These are phyloP conservation scores for Oryza glumipatula DNA, from an alignment of 176 grass and related monocot genomes.

Conservation along the genomic window DNA sequence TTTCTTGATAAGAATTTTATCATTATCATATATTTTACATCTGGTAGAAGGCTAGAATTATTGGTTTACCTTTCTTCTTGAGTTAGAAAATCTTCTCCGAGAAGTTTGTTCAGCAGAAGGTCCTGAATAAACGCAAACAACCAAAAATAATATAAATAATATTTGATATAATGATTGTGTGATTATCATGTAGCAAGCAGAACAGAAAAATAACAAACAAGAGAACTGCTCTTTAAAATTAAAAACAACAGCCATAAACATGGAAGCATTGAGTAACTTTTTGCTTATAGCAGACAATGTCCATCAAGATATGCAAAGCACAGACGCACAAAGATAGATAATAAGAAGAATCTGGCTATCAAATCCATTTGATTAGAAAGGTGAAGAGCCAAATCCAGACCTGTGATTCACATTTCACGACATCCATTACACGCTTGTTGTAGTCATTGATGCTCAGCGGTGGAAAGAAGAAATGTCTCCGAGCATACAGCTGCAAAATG, in stretches of 20 bases:
- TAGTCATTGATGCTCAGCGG: slow-evolving; percentile 96
- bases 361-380: slow-evolving; percentile 16
- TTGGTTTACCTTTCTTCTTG: slow-evolving; percentile 91
- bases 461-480: slow-evolving; percentile 91
- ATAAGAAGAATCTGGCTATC: not conserved
- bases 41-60: not conserved
- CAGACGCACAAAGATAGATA: no score
- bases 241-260: slow-evolving; percentile 20
- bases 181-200: not conserved
- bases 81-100: slow-evolving; percentile 83
- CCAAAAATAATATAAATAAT: not conserved
- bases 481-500: slow-evolving; percentile 79
- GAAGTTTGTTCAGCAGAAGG: slow-evolving; percentile 90
- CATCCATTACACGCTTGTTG: slow-evolving; percentile 91
- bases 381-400: slow-evolving; percentile 46
- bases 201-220: not conserved
- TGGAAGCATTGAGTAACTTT: no score
- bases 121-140: slow-evolving; percentile 60
- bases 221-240: not conserved
- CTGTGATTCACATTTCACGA: slow-evolving; percentile 96
- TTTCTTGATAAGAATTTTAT: slow-evolving; percentile 17
- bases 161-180: no score
- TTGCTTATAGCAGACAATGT: no score
- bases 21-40: not conserved
- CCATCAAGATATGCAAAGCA: no score